phyloP scores from a whole-genome alignment of 73 alveolate genomes.

The Tetrahymena elliotti region DNA sequence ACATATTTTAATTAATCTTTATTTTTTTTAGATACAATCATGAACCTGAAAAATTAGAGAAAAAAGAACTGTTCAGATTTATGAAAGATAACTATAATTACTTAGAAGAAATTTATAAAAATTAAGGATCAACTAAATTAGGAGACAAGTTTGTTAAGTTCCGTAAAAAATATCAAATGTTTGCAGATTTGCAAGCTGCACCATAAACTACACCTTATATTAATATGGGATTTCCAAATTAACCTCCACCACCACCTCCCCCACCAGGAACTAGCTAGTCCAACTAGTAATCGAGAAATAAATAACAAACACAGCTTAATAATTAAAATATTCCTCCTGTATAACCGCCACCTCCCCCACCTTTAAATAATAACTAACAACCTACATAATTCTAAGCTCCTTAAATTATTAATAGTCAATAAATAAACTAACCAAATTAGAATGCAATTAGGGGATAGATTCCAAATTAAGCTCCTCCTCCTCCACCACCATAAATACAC shows the following conservation, averaged over 20 bases:
- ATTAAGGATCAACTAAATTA: neutral
- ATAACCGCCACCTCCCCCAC: neutral
- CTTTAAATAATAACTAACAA: neutral
- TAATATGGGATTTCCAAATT: neutral
- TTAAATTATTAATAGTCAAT: neutral
- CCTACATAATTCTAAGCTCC: neutral
- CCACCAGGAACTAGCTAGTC: neutral
- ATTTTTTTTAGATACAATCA: neutral
- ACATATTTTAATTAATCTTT: too few relatives aligned
- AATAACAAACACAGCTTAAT: neutral
- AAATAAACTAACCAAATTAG: neutral
- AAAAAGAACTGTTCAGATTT: neutral
- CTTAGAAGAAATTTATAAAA: neutral
- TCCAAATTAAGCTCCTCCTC: neutral
- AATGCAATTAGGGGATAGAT: neutral
- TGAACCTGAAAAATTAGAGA: neutral
- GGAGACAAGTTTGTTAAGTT: neutral
- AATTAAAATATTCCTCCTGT: neutral
- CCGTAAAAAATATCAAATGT: neutral
- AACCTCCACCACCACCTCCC: neutral
- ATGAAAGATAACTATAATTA: neutral
- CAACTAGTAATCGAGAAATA: neutral
- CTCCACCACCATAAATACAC: neutral
- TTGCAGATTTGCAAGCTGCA: neutral
- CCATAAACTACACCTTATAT: neutral